phyloP scores from a whole-genome alignment of 2,329 filamentous ascomycete species.

The Penicillium palitans region DNA sequence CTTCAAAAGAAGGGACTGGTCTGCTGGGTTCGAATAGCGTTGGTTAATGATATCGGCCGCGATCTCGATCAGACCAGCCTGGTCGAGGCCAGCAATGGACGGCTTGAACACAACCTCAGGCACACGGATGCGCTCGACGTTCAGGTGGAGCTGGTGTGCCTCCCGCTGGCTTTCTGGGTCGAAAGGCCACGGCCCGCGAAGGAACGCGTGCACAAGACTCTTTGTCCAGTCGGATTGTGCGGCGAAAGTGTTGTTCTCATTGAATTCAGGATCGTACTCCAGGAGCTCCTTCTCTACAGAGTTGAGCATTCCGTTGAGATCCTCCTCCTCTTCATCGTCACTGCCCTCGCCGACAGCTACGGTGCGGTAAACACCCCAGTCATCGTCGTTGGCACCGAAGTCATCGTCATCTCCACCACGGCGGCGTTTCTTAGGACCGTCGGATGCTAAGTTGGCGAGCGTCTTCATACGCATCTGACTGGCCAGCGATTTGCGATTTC shows the following conservation, averaged over 20 bases:
- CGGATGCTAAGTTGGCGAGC: slow-evolving; percentile 91
- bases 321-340: slow-evolving; percentile 90
- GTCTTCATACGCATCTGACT: slow-evolving; percentile 98
- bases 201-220: slow-evolving; percentile 83
- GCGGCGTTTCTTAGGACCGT: slow-evolving; percentile 80
- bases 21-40: slow-evolving; percentile 61
- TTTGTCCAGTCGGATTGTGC: slow-evolving; percentile 96
- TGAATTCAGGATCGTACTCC: slow-evolving; percentile 82
- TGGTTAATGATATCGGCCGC: slow-evolving; percentile 85
- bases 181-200: slow-evolving; percentile 83
- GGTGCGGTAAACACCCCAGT: slow-evolving; percentile 95
- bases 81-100: slow-evolving; percentile 85
- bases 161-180: slow-evolving; percentile 77
- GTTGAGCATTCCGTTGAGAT: slow-evolving; percentile 72
- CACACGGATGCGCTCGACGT: slow-evolving; percentile 92
- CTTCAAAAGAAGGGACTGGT: slow-evolving; percentile 69
- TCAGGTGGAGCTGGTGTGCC: slow-evolving; percentile 86
- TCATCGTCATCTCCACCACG: slow-evolving; percentile 91
- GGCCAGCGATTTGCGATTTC: slow-evolving; percentile 93
- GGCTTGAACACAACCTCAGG: slow-evolving; percentile 93
- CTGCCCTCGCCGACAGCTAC: slow-evolving; percentile 78
- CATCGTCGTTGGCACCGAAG: slow-evolving; percentile 94
- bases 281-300: slow-evolving; percentile 81
- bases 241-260: slow-evolving; percentile 86
- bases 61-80: slow-evolving; percentile 91